A percentile compares a stretch with the other conserved stretches of the same genome.
Conservation (phyloP, 495 filamentous ascomycete species). For the Penicillium dipodomyicola region DNA sequence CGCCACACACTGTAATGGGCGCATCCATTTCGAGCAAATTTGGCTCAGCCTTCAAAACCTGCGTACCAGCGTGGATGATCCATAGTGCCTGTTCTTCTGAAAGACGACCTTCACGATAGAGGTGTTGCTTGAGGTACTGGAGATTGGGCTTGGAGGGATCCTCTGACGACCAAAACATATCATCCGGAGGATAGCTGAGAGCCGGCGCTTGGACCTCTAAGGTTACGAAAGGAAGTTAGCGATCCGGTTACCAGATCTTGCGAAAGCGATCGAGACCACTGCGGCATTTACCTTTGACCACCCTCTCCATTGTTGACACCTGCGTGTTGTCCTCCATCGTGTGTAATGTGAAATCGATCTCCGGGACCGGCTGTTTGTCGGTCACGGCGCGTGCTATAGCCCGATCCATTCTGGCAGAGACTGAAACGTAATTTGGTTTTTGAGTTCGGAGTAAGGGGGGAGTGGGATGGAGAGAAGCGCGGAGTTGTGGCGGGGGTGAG, state of each 20-base stretch:
- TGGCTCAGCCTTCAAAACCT: conserved; percentile 80
- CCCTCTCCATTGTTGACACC: conserved; percentile 91
- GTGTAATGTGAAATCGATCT: conserved; percentile 98
- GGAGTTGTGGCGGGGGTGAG: conserved; percentile 25
- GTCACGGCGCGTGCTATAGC: conserved; percentile 68
- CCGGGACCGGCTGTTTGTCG: conserved; percentile 89
- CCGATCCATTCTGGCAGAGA: conserved; percentile 40
- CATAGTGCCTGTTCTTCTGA: conserved; percentile 96
- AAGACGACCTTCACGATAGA: conserved; percentile 94
- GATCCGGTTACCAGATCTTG: conserved; percentile 11
- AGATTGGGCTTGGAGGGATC: conserved; percentile 88
- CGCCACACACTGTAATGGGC: conserved; percentile 98
- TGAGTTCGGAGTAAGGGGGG: conserved; percentile 23
- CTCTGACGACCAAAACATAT: conserved; percentile 73
- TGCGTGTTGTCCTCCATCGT: conserved; percentile 95
- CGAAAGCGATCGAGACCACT: conserved; percentile 11
- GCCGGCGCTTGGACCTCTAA: conserved; percentile 95
- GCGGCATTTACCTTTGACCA: conserved; percentile 81
- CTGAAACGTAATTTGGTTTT: conserved; percentile 4
- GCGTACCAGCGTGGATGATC: conserved; percentile 83
- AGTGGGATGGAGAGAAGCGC: conserved; percentile 15
- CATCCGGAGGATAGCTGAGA: conserved; percentile 81
- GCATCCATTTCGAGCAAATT: conserved; percentile 99
- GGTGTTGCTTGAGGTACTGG: conserved; percentile 93
- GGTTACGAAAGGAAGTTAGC: conserved; percentile 18